phyloP scores from a whole-genome alignment of 2,329 filamentous ascomycete species.

The Plenodomus tracheiphilus region DNA sequence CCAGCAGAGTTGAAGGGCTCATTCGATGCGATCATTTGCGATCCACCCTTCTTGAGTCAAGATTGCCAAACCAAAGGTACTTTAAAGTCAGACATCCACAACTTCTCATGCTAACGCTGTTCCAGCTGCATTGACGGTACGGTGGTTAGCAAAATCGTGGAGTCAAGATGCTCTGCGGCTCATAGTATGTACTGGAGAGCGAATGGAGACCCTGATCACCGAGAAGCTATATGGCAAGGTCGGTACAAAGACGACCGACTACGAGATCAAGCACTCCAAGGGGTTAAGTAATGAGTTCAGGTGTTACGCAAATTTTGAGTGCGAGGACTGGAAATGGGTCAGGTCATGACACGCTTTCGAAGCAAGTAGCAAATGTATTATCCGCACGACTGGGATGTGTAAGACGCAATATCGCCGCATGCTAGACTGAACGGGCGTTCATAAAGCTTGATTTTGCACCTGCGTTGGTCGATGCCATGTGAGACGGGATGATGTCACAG shows the following conservation, averaged over 20 bases:
- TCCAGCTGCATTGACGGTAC: constrained; percentile 70
- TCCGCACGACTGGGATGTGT: too few relatives aligned
- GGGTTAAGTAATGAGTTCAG: constrained; percentile 80
- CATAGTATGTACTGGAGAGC: constrained; percentile 76
- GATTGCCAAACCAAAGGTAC: constrained; percentile 79
- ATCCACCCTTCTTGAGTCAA: constrained; percentile 78
- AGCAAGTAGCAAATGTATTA: too few relatives aligned
- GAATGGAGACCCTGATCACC: constrained; percentile 66
- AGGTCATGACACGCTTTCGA: constrained; percentile 7
- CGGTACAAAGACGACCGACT: constrained; percentile 67
- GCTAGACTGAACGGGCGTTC: neutral
- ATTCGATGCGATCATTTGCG: constrained; percentile 71
- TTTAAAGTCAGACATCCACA: constrained; percentile 8
- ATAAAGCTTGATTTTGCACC: constrained; percentile 12
- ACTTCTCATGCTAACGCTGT: neutral
- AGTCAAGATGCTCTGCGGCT: constrained; percentile 46
- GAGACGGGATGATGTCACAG: constrained; percentile 20
- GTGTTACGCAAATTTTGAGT: constrained; percentile 79
- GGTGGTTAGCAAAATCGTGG: constrained; percentile 68
- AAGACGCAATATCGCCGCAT: too few relatives aligned
- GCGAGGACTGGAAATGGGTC: constrained; percentile 49
- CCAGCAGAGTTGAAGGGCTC: constrained; percentile 64
- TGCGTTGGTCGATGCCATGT: neutral
- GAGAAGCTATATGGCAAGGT: constrained; percentile 67
- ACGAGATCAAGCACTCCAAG: constrained; percentile 69